Evolutionary conservation across 768 basidiomycete species (phyloP).

Genomic region (Porphyrellus cyaneotinctus): DNA sequence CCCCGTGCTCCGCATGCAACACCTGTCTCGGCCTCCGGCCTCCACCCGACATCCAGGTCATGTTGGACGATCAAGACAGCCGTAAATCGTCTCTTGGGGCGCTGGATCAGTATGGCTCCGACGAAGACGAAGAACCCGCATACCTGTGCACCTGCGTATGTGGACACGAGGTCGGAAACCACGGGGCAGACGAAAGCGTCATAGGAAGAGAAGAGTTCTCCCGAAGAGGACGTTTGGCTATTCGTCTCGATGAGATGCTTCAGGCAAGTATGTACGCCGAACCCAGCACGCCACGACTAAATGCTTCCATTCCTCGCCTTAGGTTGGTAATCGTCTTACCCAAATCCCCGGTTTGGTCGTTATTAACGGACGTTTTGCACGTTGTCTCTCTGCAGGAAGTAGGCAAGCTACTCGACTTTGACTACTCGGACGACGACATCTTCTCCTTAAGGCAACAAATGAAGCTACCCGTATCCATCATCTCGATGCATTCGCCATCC

Average conservation of each 20-base stretch:
- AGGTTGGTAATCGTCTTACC: constrained; percentile 23
- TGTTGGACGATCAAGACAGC: constrained; percentile 45
- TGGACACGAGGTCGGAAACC: constrained; percentile 59
- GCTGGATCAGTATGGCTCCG: constrained; percentile 65
- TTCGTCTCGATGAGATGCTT: constrained; percentile 76
- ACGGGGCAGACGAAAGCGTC: constrained; percentile 58
- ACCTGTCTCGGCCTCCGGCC: constrained; percentile 73
- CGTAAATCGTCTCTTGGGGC: constrained; percentile 48
- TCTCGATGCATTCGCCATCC: constrained; percentile 50
- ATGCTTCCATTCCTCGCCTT: constrained; percentile 10
- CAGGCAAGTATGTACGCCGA: constrained; percentile 46
- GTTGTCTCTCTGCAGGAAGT: constrained; percentile 51
- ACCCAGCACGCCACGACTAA: constrained; percentile 8
- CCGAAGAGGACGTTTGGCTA: constrained; percentile 71
- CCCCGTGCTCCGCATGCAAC: constrained; percentile 61
- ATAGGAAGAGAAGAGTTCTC: constrained; percentile 61
- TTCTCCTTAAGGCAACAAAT: constrained; percentile 68
- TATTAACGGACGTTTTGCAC: constrained; percentile 13
- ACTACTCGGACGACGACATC: constrained; percentile 69
- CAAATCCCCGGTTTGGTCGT: constrained; percentile 6
- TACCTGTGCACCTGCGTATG: constrained; percentile 67
- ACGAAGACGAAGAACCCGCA: constrained; percentile 54
- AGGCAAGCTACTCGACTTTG: constrained; percentile 74
- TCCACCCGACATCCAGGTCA: constrained; percentile 50
- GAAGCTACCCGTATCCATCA: constrained; percentile 47